Conservation (phyloP, 345 rosid species). For the Syzygium grande region DNA sequence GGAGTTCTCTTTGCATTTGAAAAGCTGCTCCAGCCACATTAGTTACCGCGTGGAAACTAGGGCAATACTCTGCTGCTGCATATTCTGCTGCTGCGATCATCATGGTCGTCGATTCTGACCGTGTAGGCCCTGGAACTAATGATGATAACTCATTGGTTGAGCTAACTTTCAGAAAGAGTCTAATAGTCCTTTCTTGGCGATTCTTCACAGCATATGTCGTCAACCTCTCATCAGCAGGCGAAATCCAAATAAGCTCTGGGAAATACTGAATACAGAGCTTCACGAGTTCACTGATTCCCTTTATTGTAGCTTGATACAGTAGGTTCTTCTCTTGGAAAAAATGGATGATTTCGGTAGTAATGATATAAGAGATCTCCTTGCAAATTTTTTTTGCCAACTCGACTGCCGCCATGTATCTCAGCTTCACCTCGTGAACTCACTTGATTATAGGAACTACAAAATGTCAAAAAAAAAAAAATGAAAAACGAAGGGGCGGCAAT, state of each 20-base stretch:
- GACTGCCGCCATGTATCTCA: accelerated
- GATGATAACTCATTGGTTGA: background rate
- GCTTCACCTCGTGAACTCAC: background rate
- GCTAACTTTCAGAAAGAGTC: background rate
- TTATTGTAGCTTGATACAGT: accelerated
- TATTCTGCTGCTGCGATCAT: too few species aligned
- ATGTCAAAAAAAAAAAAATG: background rate
- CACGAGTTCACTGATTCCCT: background rate
- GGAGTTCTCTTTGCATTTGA: conserved; percentile 4
- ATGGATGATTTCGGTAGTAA: background rate
- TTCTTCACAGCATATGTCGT: accelerated
- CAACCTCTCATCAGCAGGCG: accelerated
- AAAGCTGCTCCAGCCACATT: background rate
- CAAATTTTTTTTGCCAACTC: background rate
- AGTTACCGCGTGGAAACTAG: background rate
- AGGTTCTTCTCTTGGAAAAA: accelerated
- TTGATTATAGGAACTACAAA: background rate
- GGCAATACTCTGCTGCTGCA: background rate
- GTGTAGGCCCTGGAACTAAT: accelerated
- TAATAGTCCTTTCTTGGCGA: background rate
- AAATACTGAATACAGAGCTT: accelerated
- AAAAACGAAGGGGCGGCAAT: background rate
- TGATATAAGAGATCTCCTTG: accelerated
- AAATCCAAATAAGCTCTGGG: accelerated
- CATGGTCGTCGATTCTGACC: accelerated